Evolutionary conservation across 306 rosid genomes (phyloP).

Genomic region (Psophocarpus tetragonolobus): DNA sequence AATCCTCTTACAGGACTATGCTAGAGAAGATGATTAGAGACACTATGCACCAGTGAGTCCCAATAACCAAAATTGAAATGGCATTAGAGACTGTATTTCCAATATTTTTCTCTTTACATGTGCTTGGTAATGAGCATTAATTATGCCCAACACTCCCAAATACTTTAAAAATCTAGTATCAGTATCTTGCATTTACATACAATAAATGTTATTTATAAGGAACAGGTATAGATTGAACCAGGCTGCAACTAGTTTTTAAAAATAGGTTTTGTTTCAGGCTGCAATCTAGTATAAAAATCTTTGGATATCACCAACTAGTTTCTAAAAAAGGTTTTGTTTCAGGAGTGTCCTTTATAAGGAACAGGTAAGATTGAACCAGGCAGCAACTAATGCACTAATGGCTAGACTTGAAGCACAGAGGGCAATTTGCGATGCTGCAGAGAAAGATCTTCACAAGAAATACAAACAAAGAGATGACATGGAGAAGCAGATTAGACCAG

Average conservation of each 20-base stretch:
- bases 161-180: neutral
- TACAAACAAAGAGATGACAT: slow-evolving; percentile 73
- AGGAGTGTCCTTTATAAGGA: slow-evolving; percentile 97
- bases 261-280: too few species aligned
- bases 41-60: slow-evolving; percentile 94
- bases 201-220: neutral
- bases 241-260: too few species aligned
- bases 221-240: too few species aligned
- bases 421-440: slow-evolving; percentile 74
- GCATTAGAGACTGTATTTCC: neutral
- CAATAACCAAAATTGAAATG: neutral
- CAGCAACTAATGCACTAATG: slow-evolving; percentile 82
- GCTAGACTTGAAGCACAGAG: slow-evolving; percentile 96
- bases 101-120: neutral
- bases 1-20: slow-evolving; percentile 76
- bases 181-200: neutral
- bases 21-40: slow-evolving; percentile 98
- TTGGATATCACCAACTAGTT: neutral
- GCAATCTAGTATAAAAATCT: too few species aligned
- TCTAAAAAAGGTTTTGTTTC: slow-evolving; percentile 26
- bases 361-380: slow-evolving; percentile 92
- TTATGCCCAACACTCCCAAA: neutral
- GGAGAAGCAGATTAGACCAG: slow-evolving; percentile 79
- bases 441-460: slow-evolving; percentile 84
- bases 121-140: neutral